Evolutionary conservation across 306 rosid species (phyloP).

Genomic region (Begonia fuchsioides): DNA sequence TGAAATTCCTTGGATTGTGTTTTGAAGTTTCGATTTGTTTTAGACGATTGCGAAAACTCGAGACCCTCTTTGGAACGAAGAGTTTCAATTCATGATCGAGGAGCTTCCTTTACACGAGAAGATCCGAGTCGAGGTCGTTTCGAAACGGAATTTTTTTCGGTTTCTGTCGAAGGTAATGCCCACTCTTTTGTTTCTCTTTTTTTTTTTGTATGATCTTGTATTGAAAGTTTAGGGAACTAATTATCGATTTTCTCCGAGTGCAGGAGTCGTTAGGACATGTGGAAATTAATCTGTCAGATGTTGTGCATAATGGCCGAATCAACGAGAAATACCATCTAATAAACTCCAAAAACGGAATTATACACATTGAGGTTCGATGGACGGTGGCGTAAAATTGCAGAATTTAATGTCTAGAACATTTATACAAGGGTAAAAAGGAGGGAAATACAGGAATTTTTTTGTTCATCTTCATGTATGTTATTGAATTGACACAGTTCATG

Average conservation of each 20-base stretch:
- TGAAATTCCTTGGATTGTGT: too few species aligned
- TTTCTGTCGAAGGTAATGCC: conserved; percentile 46
- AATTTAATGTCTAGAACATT: neutral
- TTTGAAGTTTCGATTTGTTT: neutral
- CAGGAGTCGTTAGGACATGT: conserved; percentile 74
- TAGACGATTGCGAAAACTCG: conserved; percentile 67
- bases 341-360: conserved; percentile 56
- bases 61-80: conserved; percentile 76
- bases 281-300: conserved; percentile 65
- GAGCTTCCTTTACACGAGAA: conserved; percentile 77
- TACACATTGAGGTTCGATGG: conserved; percentile 73
- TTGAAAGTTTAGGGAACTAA: neutral
- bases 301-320: conserved; percentile 60
- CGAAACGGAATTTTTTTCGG: conserved; percentile 41
- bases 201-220: neutral
- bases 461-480: too few species aligned
- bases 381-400: conserved; percentile 24
- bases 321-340: conserved; percentile 63
- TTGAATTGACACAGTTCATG: too few species aligned
- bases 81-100: conserved; percentile 75
- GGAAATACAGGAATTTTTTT: neutral
- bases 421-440: conserved; percentile 3
- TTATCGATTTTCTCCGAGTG: neutral
- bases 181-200: neutral
- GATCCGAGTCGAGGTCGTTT: conserved; percentile 56